Percentiles rank a stretch among this genome's conserved stretches.
phyloP scores from a whole-genome alignment of 371 early-diverging fungal genomes.

The Rhizopus arrhizus region DNA sequence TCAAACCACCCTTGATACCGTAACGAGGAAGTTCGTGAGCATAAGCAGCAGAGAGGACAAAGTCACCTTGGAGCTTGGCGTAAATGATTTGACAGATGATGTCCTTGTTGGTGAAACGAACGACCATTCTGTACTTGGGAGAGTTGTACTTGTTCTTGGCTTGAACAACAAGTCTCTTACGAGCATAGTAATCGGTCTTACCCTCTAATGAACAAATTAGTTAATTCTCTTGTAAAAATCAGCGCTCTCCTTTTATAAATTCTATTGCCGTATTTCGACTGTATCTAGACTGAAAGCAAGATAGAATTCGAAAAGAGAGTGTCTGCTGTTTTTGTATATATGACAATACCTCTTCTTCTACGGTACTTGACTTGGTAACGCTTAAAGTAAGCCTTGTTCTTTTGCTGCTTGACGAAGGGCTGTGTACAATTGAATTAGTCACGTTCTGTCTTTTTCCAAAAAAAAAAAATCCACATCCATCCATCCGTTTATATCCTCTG shows the following conservation, averaged over 20 bases:
- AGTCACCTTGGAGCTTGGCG: conserved; percentile 98
- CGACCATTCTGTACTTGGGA: too few relatives aligned
- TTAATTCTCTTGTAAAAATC: too few relatives aligned
- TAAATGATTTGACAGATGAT: conserved; percentile 97
- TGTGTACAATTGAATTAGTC: not conserved
- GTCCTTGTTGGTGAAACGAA: conserved; percentile 60
- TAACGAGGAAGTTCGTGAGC: conserved; percentile 97
- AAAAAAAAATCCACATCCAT: conserved; percentile 3
- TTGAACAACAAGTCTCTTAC: conserved; percentile 97
- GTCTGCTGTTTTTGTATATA: not conserved
- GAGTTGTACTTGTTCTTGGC: conserved; percentile 43
- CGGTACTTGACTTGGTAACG: conserved; percentile 99
- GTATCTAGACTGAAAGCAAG: too few relatives aligned
- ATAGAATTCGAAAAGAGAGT: not conserved
- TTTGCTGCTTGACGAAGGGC: conserved; percentile 50
- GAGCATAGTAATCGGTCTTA: conserved; percentile 99
- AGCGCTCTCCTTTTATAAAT: too few relatives aligned
- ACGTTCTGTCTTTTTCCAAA: not conserved
- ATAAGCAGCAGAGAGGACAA: conserved; percentile 97
- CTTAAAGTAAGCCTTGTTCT: conserved; percentile 92
- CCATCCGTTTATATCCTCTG: conserved; percentile 2
- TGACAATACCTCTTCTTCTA: conserved; percentile 87
- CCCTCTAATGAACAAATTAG: conserved; percentile 78
- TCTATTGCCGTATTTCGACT: too few relatives aligned
- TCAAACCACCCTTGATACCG: conserved; percentile 98